Evolutionary conservation across 352 stramenopile genomes (phyloP).

Genomic region (Pythium aquatile): DNA sequence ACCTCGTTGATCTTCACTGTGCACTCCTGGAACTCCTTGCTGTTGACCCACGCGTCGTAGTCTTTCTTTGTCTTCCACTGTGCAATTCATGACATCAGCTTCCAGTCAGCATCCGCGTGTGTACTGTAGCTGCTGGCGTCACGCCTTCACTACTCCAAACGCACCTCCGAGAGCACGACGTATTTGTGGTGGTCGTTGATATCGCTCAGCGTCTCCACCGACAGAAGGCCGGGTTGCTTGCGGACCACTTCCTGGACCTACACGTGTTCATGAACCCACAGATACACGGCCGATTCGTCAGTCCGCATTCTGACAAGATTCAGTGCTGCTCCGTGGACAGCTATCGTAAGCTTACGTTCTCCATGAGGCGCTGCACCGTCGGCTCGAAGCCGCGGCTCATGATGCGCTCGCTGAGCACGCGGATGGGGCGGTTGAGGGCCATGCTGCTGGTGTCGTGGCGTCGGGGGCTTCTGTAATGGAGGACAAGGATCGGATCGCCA

Average conservation of each 20-base stretch:
- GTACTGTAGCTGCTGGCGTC: not conserved
- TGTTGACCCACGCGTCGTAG: constrained; percentile 75
- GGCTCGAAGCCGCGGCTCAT: constrained; percentile 84
- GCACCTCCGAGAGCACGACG: constrained; percentile 79
- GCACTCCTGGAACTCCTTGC: constrained; percentile 78
- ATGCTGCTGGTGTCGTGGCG: constrained; percentile 14
- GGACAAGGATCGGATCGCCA: not conserved
- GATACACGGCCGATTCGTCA: not conserved
- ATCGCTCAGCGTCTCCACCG: constrained; percentile 79
- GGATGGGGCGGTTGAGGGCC: constrained; percentile 52
- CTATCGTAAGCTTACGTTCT: constrained; percentile 39
- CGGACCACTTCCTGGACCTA: constrained; percentile 77
- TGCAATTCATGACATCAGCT: too few species aligned
- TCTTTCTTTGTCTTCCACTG: constrained; percentile 82
- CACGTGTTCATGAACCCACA: not conserved
- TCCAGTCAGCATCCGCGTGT: not conserved
- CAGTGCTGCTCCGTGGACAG: too few species aligned
- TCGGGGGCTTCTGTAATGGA: not conserved
- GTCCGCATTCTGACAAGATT: not conserved
- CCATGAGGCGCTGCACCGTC: constrained; percentile 76
- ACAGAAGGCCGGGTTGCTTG: constrained; percentile 72
- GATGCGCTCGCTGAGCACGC: constrained; percentile 81
- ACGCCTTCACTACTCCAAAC: not conserved
- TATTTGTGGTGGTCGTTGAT: constrained; percentile 88
- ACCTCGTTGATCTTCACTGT: constrained; percentile 85